These are phyloP conservation scores for Pyrrhoderma lamaoense DNA, from an alignment of 1,284 basidiomycete genomes.

Conservation along the genomic window DNA sequence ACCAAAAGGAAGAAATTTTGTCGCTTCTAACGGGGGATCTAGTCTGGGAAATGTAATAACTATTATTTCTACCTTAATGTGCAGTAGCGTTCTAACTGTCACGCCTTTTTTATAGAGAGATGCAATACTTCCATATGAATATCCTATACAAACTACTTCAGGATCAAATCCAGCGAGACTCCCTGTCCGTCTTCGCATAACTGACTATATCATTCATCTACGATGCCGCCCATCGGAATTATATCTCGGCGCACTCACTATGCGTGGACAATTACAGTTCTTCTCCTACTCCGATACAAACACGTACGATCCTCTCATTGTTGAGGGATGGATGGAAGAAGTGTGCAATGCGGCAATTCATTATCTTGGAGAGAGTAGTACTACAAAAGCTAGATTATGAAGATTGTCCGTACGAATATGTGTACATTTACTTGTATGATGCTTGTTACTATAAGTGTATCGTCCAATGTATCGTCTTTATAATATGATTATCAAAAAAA, in stretches of 20 bases:
- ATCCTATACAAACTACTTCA: constrained; percentile 15
- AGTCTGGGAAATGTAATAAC: constrained; percentile 44
- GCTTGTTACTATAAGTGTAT: no score
- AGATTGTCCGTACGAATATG: no score
- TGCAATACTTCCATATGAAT: constrained; percentile 27
- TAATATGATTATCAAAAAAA: no score
- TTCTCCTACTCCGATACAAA: constrained; percentile 19
- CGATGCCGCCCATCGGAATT: constrained; percentile 40
- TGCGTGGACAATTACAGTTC: constrained; percentile 16
- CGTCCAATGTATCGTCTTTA: no score
- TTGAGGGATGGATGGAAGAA: constrained; percentile 22
- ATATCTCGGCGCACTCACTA: constrained; percentile 35
- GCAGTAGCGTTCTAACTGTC: background rate
- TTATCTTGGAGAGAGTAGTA: constrained; percentile 18
- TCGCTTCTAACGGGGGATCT: constrained; percentile 36
- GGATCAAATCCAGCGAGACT: no score
- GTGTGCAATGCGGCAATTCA: constrained; percentile 20
- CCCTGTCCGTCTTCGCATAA: background rate
- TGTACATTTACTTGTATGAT: no score
- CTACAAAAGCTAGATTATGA: background rate
- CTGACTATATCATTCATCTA: constrained; percentile 23
- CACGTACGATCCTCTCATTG: constrained; percentile 13
- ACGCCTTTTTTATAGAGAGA: constrained; percentile 27
- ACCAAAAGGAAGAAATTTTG: constrained; percentile 20
- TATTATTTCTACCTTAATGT: background rate